Conservation (phyloP, 2,329 filamentous ascomycete species). For the Penicillium sp. region DNA sequence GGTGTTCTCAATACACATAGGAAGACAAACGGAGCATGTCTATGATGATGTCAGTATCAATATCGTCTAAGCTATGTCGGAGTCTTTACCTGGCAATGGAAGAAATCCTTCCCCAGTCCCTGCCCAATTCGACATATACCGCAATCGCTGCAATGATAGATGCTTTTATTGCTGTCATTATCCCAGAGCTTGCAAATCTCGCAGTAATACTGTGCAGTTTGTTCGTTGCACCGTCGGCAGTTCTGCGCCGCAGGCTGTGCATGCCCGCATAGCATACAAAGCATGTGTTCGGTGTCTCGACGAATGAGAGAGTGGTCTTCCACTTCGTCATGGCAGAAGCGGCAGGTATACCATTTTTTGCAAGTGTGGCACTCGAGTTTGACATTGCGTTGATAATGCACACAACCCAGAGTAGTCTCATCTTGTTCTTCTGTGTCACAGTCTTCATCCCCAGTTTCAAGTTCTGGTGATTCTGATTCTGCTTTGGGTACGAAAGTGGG, state of each 20-base stretch:
- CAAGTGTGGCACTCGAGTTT: slow-evolving; percentile 93
- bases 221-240: slow-evolving; percentile 73
- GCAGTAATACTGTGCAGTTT: slow-evolving; percentile 88
- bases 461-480: slow-evolving; percentile 28
- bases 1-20: slow-evolving; percentile 76
- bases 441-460: slow-evolving; percentile 36
- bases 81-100: slow-evolving; percentile 83
- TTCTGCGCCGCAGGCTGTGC: slow-evolving; percentile 77
- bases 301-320: slow-evolving; percentile 79
- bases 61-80: neutral
- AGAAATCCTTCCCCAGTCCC: slow-evolving; percentile 93
- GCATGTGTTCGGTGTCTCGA: slow-evolving; percentile 86
- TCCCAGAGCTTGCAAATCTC: slow-evolving; percentile 96
- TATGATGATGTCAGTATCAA: slow-evolving; percentile 36
- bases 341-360: slow-evolving; percentile 88
- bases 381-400: slow-evolving; percentile 92
- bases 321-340: slow-evolving; percentile 83
- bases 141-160: slow-evolving; percentile 95
- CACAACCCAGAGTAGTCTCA: slow-evolving; percentile 68
- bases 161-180: slow-evolving; percentile 82
- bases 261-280: slow-evolving; percentile 91
- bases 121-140: slow-evolving; percentile 90
- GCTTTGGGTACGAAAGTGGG: slow-evolving; percentile 63
- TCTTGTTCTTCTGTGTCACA: slow-evolving; percentile 49
- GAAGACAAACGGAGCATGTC: slow-evolving; percentile 92